These are phyloP conservation scores for Dendrothele bispora DNA, from an alignment of 768 basidiomycete species.

Conservation along the genomic window DNA sequence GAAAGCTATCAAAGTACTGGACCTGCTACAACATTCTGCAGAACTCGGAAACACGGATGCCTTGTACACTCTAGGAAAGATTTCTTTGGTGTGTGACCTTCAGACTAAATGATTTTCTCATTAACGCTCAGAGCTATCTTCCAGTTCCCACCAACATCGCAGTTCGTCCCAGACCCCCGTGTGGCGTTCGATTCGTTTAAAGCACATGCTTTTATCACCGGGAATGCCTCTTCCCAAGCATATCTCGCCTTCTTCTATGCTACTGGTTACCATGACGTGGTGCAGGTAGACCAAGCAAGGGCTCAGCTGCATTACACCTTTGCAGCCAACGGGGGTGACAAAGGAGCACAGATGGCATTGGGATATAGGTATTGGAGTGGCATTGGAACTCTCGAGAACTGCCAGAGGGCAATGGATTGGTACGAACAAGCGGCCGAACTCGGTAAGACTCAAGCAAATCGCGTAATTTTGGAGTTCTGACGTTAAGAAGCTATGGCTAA, in stretches of 20 bases:
- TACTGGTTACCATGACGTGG: slow-evolving; percentile 72
- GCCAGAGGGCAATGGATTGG: slow-evolving; percentile 80
- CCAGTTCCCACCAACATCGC: slow-evolving; percentile 72
- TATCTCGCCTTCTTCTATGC: slow-evolving; percentile 86
- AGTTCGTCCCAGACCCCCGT: slow-evolving; percentile 62
- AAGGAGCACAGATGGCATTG: slow-evolving; percentile 88
- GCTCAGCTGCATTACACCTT: slow-evolving; percentile 95
- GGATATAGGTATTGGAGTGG: slow-evolving; percentile 96
- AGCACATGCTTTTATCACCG: slow-evolving; percentile 64
- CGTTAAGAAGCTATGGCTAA: slow-evolving; percentile 65
- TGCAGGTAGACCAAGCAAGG: slow-evolving; percentile 69
- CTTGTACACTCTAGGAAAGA: slow-evolving; percentile 60
- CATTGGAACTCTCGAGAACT: slow-evolving; percentile 87
- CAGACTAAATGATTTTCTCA: background rate
- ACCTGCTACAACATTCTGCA: slow-evolving; percentile 77
- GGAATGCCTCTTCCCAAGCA: slow-evolving; percentile 86
- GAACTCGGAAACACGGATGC: slow-evolving; percentile 79
- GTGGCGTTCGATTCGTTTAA: slow-evolving; percentile 65
- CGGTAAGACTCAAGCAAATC: slow-evolving; percentile 39
- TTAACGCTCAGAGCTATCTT: background rate
- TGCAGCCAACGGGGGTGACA: slow-evolving; percentile 83
- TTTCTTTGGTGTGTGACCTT: slow-evolving; percentile 64
- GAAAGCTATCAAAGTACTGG: slow-evolving; percentile 80
- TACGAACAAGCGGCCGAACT: slow-evolving; percentile 89
- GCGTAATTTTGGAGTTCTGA: background rate